Conservation (phyloP, 805 yeast species). For the Saccharomyces mikatae region DNA sequence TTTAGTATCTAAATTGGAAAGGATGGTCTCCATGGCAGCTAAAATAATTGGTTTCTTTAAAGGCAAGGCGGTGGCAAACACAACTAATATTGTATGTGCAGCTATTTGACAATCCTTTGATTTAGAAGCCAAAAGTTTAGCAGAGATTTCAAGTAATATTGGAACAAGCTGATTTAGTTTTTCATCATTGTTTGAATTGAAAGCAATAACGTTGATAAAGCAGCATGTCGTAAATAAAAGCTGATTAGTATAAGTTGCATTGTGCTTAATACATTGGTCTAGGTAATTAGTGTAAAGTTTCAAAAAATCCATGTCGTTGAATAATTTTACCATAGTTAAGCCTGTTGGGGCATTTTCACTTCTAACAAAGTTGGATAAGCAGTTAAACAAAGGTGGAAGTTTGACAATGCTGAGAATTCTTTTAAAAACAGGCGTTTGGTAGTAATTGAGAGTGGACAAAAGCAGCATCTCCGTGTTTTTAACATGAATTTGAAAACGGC, state of each 20-base stretch:
- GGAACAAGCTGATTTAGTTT: constrained; percentile 48
- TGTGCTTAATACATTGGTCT: constrained; percentile 38
- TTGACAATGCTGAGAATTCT: constrained; percentile 66
- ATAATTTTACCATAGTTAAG: constrained; percentile 59
- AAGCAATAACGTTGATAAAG: constrained; percentile 56
- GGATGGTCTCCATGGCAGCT: constrained; percentile 56
- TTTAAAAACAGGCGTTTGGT: constrained; percentile 61
- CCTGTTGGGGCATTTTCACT: constrained; percentile 56
- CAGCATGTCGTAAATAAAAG: constrained; percentile 73
- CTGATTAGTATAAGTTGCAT: constrained; percentile 56
- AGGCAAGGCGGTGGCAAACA: constrained; percentile 64
- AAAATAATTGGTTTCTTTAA: constrained; percentile 44
- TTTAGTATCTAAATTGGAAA: constrained; percentile 36
- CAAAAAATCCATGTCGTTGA: constrained; percentile 61
- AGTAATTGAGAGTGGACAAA: constrained; percentile 73
- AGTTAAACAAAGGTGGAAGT: constrained; percentile 72
- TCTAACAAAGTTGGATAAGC: constrained; percentile 63
- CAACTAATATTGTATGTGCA: constrained; percentile 75
- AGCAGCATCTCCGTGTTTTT: constrained; percentile 69
- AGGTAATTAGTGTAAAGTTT: constrained; percentile 54
- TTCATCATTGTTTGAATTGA: constrained; percentile 36
- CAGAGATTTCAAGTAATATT: constrained; percentile 48
- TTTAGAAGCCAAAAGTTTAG: constrained; percentile 42
- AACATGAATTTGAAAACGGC: constrained; percentile 80
- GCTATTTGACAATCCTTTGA: constrained; percentile 65